Conservation (phyloP, 257 asterid genomes). For the Jaltomata sinuosa region DNA sequence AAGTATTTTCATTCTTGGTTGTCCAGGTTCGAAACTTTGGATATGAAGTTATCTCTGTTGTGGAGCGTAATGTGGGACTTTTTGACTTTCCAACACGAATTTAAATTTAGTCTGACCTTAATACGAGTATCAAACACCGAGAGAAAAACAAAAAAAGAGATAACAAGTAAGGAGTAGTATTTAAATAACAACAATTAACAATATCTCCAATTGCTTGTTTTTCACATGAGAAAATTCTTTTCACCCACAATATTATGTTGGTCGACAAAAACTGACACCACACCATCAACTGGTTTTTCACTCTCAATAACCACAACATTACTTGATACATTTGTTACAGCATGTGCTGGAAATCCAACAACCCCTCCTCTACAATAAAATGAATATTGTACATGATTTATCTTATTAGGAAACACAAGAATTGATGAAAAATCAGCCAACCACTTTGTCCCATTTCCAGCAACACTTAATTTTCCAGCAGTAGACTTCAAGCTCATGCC, state of each 20-base stretch:
- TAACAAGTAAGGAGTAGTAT: not conserved
- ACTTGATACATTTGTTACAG: constrained; percentile 35
- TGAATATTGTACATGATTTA: constrained; percentile 37
- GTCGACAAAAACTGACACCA: constrained; percentile 44
- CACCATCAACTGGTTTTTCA: constrained; percentile 24
- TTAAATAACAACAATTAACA: not conserved
- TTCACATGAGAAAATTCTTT: constrained; percentile 5
- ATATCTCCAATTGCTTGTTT: not conserved
- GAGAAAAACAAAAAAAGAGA: too few relatives aligned
- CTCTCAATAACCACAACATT: constrained; percentile 53
- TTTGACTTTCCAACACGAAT: not conserved
- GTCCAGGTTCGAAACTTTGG: too few relatives aligned
- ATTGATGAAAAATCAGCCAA: constrained; percentile 33
- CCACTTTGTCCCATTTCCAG: constrained; percentile 51
- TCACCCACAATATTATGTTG: constrained; percentile 44
- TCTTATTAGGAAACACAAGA: constrained; percentile 42
- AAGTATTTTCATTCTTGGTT: not conserved
- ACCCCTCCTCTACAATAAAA: constrained; percentile 20
- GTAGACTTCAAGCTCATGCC: constrained; percentile 59
- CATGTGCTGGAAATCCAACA: constrained; percentile 29
- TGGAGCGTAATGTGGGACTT: too few relatives aligned
- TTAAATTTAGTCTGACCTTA: not conserved
- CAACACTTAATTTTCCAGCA: constrained; percentile 27
- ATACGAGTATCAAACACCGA: not conserved
- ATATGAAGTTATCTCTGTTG: too few relatives aligned